A percentile compares a stretch with the other conserved stretches of the same genome.
These are phyloP conservation scores for Pyrenula massariospora DNA, from an alignment of 495 filamentous ascomycete species.

Conservation along the genomic window DNA sequence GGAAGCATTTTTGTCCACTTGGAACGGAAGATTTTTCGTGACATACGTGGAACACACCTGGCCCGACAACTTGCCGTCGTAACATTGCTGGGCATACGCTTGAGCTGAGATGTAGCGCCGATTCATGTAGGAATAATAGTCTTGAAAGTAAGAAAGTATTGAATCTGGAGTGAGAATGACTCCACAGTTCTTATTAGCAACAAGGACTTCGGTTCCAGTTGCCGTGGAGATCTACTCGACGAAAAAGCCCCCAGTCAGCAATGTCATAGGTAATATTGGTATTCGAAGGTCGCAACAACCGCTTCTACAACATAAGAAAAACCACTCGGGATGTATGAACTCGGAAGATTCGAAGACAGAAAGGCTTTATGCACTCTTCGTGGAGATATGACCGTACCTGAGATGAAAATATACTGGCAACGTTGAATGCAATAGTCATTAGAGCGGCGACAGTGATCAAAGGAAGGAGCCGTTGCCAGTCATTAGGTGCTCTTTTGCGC, in stretches of 20 bases:
- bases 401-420: not conserved
- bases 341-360: not conserved
- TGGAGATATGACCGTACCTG: conserved; percentile 1
- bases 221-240: not conserved
- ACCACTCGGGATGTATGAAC: not conserved
- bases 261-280: not conserved
- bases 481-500: not conserved
- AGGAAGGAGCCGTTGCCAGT: not conserved
- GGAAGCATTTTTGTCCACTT: not conserved
- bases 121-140: not conserved
- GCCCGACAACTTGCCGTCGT: not conserved
- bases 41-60: not conserved
- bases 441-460: not conserved
- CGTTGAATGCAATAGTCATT: not conserved
- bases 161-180: not conserved
- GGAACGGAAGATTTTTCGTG: not conserved
- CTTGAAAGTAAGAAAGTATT: not conserved
- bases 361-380: not conserved
- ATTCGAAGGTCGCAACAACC: not conserved
- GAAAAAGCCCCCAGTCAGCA: not conserved
- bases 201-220: not conserved
- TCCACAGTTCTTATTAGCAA: not conserved
- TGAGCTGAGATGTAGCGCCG: not conserved
- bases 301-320: not conserved
- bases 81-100: not conserved